phyloP scores from a whole-genome alignment of 768 basidiomycete genomes.

The Serendipita vermifera region DNA sequence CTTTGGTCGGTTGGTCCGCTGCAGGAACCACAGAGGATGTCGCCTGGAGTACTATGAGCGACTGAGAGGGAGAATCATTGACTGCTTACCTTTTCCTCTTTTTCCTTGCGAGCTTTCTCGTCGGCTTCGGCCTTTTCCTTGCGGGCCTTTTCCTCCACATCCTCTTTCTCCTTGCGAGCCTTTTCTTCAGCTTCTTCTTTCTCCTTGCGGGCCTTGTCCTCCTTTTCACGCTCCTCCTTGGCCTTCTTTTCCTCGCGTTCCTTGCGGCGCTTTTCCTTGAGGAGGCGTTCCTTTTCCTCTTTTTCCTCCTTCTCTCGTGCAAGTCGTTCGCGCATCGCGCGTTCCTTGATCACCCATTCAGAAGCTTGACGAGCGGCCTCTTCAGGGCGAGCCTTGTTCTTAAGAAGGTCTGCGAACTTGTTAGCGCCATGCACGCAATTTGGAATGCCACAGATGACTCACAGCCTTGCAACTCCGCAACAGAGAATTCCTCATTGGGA shows the following conservation, averaged over 20 bases:
- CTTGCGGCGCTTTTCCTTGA: slow-evolving; percentile 40
- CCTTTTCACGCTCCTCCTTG: slow-evolving; percentile 30
- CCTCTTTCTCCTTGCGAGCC: slow-evolving; percentile 18
- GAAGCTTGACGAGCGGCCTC: slow-evolving; percentile 52
- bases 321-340: slow-evolving; percentile 60
- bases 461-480: slow-evolving; percentile 86
- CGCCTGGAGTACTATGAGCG: no score
- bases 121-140: slow-evolving; percentile 16
- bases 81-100: slow-evolving; percentile 14
- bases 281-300: slow-evolving; percentile 49
- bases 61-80: no score
- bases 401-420: slow-evolving; percentile 47
- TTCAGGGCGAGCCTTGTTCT: slow-evolving; percentile 75
- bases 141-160: slow-evolving; percentile 15
- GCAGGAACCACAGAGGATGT: no score
- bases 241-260: slow-evolving; percentile 45
- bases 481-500: slow-evolving; percentile 77
- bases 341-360: slow-evolving; percentile 63
- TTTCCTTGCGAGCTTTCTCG: slow-evolving; percentile 19
- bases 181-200: slow-evolving; percentile 14
- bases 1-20: no score
- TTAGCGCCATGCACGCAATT: neutral
- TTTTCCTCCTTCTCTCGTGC: slow-evolving; percentile 55
- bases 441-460: slow-evolving; percentile 26
- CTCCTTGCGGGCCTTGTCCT: slow-evolving; percentile 14